Evolutionary conservation across 345 rosid species (phyloP).

Genomic region (Citrus mangshanensis): DNA sequence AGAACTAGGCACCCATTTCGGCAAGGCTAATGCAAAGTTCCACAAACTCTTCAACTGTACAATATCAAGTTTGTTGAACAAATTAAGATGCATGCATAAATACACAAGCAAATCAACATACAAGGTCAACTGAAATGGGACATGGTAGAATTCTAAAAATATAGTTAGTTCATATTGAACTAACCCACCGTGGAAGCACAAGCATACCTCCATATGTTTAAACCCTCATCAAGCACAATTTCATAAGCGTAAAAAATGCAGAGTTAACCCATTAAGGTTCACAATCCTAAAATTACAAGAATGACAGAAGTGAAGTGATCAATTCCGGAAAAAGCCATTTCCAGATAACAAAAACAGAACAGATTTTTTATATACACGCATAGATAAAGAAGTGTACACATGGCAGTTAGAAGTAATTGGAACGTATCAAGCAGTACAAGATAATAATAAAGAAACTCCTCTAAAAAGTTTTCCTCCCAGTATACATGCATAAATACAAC

Average conservation of each 20-base stretch:
- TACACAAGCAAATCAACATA: background rate
- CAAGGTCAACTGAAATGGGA: background rate
- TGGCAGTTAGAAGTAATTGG: too few species aligned
- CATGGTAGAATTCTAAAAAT: background rate
- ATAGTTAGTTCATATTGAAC: background rate
- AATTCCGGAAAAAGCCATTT: background rate
- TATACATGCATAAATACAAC: background rate
- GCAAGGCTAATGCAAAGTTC: background rate
- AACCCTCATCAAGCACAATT: background rate
- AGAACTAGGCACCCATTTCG: too few species aligned
- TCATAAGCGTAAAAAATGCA: background rate
- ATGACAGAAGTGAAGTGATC: background rate
- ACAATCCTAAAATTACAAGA: too few species aligned
- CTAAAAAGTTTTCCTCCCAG: background rate
- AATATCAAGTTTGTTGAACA: background rate
- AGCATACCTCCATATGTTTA: too few species aligned
- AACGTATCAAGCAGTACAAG: background rate
- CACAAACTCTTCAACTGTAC: background rate
- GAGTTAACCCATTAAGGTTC: background rate
- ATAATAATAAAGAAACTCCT: background rate
- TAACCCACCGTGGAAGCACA: background rate
- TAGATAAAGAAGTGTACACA: too few species aligned
- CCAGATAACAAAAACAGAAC: background rate
- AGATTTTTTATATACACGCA: background rate
- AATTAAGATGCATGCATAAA: background rate